Evolutionary conservation across 2,329 filamentous ascomycete genomes (phyloP), one percentile per base, ranked within the genome.

Genomic region (Xylariaceae sp.): DNA sequence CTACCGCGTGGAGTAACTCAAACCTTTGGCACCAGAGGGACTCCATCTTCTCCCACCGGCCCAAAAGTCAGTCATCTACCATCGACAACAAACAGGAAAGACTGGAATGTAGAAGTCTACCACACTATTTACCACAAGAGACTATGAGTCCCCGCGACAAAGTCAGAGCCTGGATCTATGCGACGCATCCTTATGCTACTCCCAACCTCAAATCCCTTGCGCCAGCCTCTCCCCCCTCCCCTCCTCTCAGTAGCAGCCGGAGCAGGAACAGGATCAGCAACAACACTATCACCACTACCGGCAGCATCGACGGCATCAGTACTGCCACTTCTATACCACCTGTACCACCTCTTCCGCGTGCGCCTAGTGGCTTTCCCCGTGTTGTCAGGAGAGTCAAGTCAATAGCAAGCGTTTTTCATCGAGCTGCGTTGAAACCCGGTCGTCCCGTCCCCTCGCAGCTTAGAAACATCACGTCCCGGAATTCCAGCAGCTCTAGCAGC

Each of bases 301-400:
- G 23, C 23, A 30, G 23, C 23, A 30, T 30, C 23, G 23, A 30
- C 23, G 23, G 23, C 23, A 30, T 30, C 23, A 30, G 23, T 30
- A 5, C 23, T 30, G 23, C 23, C 23, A 30, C 23, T 51, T 23
- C 18, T 23, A 39, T 45, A 48, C 45, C 47, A 50, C 23, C 49
- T 34, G 11, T 15, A 13, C 51, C 60, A 60, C 23, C 18, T 23
- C 34, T 45, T 37, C 45, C 47, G 45, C 30, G 45, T 42, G 13
- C 13, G n/a, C 51, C 60, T 58, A 64, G 62, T 59, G 55, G 55
- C 48, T 48, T 7, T 18, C 44, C 53, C 9, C 17, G 34, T 30
- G 18, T 17, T 15, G 11, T 59, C 23, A 58, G 42, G 49, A 62
- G 59, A 51, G 30, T 44, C 45, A 64, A 55, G 44, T 62, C 58